Evolutionary conservation across 2,329 filamentous ascomycete genomes (phyloP).

Genomic region (Fusarium secorum): DNA sequence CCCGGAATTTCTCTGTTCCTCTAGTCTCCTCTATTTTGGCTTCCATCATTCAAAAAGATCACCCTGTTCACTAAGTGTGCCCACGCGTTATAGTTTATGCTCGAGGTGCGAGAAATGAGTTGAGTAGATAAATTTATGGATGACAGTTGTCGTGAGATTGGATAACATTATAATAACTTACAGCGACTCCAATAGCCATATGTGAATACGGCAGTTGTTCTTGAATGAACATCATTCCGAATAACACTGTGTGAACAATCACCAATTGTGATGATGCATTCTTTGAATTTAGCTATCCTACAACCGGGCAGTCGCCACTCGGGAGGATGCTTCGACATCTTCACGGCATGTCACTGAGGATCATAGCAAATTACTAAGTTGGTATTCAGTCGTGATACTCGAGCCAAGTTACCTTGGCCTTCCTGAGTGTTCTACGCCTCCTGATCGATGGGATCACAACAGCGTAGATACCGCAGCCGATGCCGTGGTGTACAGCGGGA

Average conservation of each 20-base stretch:
- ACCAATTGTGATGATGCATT: not conserved
- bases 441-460: constrained; percentile 15
- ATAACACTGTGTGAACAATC: not conserved
- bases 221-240: not conserved
- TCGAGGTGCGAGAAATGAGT: not conserved
- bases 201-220: not conserved
- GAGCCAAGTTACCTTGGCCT: not conserved
- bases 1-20: not conserved
- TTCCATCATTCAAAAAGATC: not conserved
- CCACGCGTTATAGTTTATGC: not conserved
- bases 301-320: not conserved
- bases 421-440: constrained; percentile 1
- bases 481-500: constrained; percentile 31
- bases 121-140: not conserved
- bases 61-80: not conserved
- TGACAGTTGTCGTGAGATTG: not conserved
- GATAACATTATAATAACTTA: not conserved
- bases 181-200: not conserved
- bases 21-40: too few relatives aligned
- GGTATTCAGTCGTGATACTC: not conserved
- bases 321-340: not conserved
- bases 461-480: constrained; percentile 38
- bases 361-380: not conserved
- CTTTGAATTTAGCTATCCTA: not conserved
- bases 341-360: not conserved